Evolutionary conservation across 2,329 filamentous ascomycete species (phyloP).

Genomic region (Epichloe aotearoae): DNA sequence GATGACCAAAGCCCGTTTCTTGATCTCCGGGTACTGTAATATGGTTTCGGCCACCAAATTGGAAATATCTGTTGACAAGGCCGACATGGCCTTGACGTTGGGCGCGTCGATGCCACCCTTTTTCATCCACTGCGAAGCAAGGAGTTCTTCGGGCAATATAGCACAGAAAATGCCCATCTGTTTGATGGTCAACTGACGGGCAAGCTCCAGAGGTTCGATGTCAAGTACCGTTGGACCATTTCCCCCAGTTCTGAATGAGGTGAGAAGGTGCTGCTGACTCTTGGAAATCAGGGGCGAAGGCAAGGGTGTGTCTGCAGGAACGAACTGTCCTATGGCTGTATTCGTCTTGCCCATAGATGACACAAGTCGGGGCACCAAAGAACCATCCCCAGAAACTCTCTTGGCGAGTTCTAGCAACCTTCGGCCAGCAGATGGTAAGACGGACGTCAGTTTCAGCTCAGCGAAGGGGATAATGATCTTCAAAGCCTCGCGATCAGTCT

Average conservation of each 20-base stretch:
- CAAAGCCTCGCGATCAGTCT: constrained; percentile 66
- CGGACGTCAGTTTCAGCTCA: constrained; percentile 50
- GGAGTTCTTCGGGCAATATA: constrained; percentile 81
- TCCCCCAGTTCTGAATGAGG: constrained; percentile 65
- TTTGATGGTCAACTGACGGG: constrained; percentile 83
- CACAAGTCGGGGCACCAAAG: constrained; percentile 68
- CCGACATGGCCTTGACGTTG: constrained; percentile 90
- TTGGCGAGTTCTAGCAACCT: constrained; percentile 69
- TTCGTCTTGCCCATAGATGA: constrained; percentile 83
- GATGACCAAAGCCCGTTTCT: constrained; percentile 79
- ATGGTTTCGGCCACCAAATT: constrained; percentile 91
- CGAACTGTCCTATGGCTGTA: constrained; percentile 57
- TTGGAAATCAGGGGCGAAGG: constrained; percentile 60
- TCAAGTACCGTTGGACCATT: constrained; percentile 64
- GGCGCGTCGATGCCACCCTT: constrained; percentile 64
- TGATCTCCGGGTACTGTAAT: constrained; percentile 73
- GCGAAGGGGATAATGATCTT: constrained; percentile 70
- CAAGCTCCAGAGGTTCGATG: constrained; percentile 82
- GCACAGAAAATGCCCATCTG: constrained; percentile 85
- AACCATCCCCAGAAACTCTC: constrained; percentile 61
- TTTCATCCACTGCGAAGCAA: constrained; percentile 91
- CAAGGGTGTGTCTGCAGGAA: constrained; percentile 57
- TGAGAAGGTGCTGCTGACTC: constrained; percentile 60
- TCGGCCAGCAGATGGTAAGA: constrained; percentile 64
- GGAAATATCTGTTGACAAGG: constrained; percentile 80